phyloP scores from a whole-genome alignment of 2,329 filamentous ascomycete species.

The Cadophora malorum region DNA sequence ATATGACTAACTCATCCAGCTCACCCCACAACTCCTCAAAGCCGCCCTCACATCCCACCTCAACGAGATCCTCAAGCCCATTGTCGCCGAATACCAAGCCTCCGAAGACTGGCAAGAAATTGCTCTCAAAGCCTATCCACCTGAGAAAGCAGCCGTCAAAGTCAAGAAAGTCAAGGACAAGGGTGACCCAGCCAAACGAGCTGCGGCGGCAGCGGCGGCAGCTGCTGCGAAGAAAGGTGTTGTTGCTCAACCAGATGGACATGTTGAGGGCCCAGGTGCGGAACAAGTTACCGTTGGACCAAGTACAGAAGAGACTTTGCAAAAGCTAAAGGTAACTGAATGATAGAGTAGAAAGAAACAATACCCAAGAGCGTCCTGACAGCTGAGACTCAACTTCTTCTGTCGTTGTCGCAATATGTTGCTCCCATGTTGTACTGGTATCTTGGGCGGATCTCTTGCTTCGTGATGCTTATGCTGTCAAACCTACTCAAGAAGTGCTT shows the following conservation, averaged over 20 bases:
- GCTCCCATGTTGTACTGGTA: background rate
- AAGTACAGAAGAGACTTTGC: conserved; percentile 38
- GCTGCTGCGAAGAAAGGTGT: conserved; percentile 37
- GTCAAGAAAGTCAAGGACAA: conserved; percentile 65
- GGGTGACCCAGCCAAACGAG: conserved; percentile 43
- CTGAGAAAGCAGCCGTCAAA: conserved; percentile 72
- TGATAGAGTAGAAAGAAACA: conserved; percentile 35
- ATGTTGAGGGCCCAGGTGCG: conserved; percentile 38
- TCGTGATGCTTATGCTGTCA: background rate
- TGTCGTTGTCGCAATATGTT: background rate
- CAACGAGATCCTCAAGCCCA: conserved; percentile 75
- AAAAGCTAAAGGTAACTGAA: conserved; percentile 40
- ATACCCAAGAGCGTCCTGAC: conserved; percentile 22
- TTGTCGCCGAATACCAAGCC: conserved; percentile 74
- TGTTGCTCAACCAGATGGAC: conserved; percentile 41
- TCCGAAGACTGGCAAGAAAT: conserved; percentile 82
- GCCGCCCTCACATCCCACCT: conserved; percentile 79
- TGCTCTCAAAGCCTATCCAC: conserved; percentile 81
- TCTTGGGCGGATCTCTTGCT: background rate
- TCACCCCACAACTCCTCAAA: conserved; percentile 89
- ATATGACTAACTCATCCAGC: conserved; percentile 49
- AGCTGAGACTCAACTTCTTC: background rate
- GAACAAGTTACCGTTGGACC: conserved; percentile 37
- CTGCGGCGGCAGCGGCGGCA: conserved; percentile 37
- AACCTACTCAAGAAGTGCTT: too few relatives aligned